phyloP scores from a whole-genome alignment of 257 asterid genomes.

The Osmanthus fragrans region DNA sequence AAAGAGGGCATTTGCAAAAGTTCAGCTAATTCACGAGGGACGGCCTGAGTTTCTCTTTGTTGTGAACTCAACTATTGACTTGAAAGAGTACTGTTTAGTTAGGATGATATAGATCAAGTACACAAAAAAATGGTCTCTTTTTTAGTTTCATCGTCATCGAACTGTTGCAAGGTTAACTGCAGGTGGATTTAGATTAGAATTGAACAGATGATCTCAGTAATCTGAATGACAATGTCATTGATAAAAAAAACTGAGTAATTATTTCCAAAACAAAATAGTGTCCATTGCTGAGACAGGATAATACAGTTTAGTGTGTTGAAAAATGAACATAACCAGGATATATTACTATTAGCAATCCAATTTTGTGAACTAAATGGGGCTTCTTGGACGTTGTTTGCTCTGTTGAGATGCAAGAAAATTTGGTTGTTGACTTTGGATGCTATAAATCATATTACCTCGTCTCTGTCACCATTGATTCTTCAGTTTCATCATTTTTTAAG shows the following conservation, averaged over 20 bases:
- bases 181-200: no score
- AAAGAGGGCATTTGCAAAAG: background rate
- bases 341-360: background rate
- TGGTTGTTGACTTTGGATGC: no score
- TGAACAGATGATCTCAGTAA: background rate
- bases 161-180: background rate
- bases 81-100: background rate
- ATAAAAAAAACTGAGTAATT: background rate
- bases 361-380: background rate
- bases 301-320: background rate
- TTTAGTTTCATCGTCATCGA: background rate
- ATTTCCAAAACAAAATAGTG: background rate
- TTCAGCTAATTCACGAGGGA: background rate
- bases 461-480: background rate
- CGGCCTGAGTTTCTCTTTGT: background rate
- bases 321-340: background rate
- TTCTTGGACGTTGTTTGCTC: background rate
- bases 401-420: background rate
- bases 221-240: background rate
- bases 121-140: background rate
- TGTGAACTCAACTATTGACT: background rate
- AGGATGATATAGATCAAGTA: background rate
- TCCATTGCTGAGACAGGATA: background rate
- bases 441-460: no score
- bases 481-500: background rate